Percentiles rank a stretch among this genome's conserved stretches.
Conservation (phyloP, 441 rosid genomes). For the Dalechampia spathulata region DNA sequence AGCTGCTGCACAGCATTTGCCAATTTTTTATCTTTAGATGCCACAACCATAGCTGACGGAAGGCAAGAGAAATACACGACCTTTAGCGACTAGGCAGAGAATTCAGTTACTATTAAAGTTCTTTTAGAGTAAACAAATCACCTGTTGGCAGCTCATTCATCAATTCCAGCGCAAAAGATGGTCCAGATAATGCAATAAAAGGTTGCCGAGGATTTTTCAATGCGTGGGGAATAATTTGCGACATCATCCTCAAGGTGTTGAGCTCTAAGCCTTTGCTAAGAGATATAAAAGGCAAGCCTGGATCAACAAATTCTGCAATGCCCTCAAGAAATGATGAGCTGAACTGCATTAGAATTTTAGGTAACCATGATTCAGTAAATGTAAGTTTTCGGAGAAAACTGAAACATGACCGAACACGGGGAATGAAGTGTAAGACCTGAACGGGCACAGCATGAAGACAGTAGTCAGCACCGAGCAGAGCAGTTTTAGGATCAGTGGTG, state of each 20-base stretch:
- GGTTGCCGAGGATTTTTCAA: conserved; percentile 76
- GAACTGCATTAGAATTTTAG: conserved; percentile 46
- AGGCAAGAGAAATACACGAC: not conserved
- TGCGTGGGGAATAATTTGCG: conserved; percentile 78
- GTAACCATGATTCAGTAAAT: not conserved
- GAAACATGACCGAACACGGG: not conserved
- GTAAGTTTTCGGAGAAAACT: not conserved
- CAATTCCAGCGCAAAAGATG: conserved; percentile 86
- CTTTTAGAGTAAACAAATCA: conserved; percentile 12
- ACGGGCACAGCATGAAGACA: conserved; percentile 93
- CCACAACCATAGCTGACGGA: conserved; percentile 87
- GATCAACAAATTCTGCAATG: conserved; percentile 69
- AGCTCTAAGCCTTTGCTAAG: conserved; percentile 94
- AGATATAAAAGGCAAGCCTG: conserved; percentile 83
- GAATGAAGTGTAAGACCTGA: conserved; percentile 42
- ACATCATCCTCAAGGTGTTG: conserved; percentile 85
- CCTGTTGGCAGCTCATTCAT: conserved; percentile 91
- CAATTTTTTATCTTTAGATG: conserved; percentile 82
- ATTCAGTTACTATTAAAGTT: not conserved
- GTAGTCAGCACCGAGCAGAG: conserved; percentile 71
- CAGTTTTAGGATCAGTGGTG: conserved; percentile 65
- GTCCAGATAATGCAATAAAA: conserved; percentile 80
- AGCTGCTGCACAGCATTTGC: conserved; percentile 81
- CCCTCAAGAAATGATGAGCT: conserved; percentile 77
- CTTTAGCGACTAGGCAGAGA: not conserved